These are phyloP conservation scores for Penicillium sp. DNA, from an alignment of 2,329 filamentous ascomycete species.

Conservation along the genomic window DNA sequence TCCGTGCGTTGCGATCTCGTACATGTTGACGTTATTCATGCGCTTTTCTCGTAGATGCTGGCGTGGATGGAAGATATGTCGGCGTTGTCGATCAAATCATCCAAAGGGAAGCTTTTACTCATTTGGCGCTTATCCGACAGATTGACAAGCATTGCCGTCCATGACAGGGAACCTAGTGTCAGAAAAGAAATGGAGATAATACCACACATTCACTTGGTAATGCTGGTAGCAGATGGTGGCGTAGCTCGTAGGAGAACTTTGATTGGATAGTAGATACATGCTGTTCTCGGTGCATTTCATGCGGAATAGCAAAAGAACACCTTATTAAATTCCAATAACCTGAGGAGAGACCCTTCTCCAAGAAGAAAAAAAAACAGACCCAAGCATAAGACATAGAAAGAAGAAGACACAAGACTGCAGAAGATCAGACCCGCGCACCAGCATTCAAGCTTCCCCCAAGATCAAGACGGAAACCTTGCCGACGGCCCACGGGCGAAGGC, in stretches of 20 bases:
- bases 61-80: too few species aligned
- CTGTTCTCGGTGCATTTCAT: slow-evolving; percentile 10
- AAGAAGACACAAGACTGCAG: slow-evolving; percentile 11
- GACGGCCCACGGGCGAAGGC: slow-evolving; percentile 1
- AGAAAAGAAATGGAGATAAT: too few species aligned
- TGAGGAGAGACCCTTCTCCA: slow-evolving; percentile 7
- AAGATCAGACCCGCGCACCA: slow-evolving; percentile 24
- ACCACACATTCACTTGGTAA: not conserved
- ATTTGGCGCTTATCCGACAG: too few species aligned
- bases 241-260: slow-evolving; percentile 7
- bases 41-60: too few species aligned
- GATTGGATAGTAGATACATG: slow-evolving; percentile 18
- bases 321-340: slow-evolving; percentile 10
- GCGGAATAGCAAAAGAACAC: slow-evolving; percentile 9
- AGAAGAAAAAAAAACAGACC: slow-evolving; percentile 8
- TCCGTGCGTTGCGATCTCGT: too few species aligned
- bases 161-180: too few species aligned
- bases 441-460: slow-evolving; percentile 14
- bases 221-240: not conserved
- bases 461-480: slow-evolving; percentile 2
- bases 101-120: too few species aligned
- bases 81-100: too few species aligned
- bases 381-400: not conserved
- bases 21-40: too few species aligned
- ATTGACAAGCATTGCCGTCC: too few species aligned